Base-by-base conservation (phyloP, 768 basidiomycete species). In the Inosperma sp. region DNA sequence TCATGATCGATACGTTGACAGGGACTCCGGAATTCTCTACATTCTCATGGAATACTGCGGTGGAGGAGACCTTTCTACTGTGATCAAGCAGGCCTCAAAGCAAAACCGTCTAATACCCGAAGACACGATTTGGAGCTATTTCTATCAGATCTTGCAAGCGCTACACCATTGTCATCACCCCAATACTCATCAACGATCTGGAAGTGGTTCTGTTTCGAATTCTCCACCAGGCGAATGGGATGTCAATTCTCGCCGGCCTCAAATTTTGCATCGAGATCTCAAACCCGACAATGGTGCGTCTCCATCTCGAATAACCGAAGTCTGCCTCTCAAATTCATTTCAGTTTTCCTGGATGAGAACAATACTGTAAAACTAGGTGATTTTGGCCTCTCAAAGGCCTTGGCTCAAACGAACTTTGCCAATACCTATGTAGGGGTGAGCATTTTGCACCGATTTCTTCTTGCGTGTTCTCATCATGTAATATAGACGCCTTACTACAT, bases 1-100 rank as follows among this genome's bases (percentile, higher is more conserved):
- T 68, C 84, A 91, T 59, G 93, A 96, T 75, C 80, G 93, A 54
- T 76, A 88, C 62, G 90, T 97, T 51, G 96, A 99, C 73, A 77
- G 88, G 55, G 89, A 93, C 44, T 76, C 76, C 21, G 92, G 92
- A 17, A 88, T 93, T 50, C 81, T 98, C 36, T 98, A 97, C 67
- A 97, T 99, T 55, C 77, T 98, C 58, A 99, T 98, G 96, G 96
- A 99, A 72, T 98, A 92, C 66, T 99, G 96, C 63, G 93, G 92
- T 4, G 94, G 93, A 17, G 96, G 96, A 10, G 96, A 99, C 72
- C 79, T 99, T 48, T 90, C 90, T 1, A 73, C 79, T 29, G 69
- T 96, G 61, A 96, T 98, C 67, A 89, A 91, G 62, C 84, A 83
- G 55, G 80, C 88, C 1, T 67, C 74, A 53, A 84, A 82, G 62